Conservation (phyloP, 495 filamentous ascomycete species). For the Daldinia vernicosa region DNA sequence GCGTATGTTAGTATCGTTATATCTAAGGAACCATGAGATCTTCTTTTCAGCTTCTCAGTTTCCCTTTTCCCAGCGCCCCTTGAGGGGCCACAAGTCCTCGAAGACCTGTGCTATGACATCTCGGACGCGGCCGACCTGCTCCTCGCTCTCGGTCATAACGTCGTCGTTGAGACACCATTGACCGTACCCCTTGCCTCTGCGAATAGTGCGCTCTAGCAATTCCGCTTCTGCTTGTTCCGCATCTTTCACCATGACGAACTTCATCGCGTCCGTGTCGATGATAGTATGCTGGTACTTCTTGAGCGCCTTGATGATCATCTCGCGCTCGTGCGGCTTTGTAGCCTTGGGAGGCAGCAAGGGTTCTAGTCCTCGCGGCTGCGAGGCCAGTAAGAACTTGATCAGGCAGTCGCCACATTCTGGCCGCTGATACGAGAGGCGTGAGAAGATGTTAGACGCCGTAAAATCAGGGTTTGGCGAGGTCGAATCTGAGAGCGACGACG, state of each 20-base stretch:
- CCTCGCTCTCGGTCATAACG: conserved; percentile 47
- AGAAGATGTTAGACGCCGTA: conserved; percentile 50
- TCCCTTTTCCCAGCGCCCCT: conserved; percentile 35
- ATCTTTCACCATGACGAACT: conserved; percentile 57
- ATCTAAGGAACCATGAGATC: neutral
- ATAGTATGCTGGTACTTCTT: conserved; percentile 54
- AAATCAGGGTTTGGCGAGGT: conserved; percentile 49
- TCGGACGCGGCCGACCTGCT: conserved; percentile 38
- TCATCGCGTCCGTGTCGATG: conserved; percentile 51
- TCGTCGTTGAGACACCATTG: conserved; percentile 58
- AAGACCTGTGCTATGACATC: conserved; percentile 38
- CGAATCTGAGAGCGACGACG: conserved; percentile 46
- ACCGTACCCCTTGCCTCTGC: conserved; percentile 44
- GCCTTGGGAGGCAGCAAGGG: conserved; percentile 46
- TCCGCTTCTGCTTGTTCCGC: conserved; percentile 54
- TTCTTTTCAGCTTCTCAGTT: neutral
- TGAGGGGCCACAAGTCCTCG: conserved; percentile 33
- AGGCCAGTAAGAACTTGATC: conserved; percentile 51
- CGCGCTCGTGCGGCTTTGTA: conserved; percentile 43
- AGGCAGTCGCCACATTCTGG: conserved; percentile 55
- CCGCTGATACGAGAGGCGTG: conserved; percentile 48
- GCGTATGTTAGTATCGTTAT: conserved; percentile 12
- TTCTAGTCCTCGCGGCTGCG: conserved; percentile 45
- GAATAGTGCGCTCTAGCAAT: conserved; percentile 49
- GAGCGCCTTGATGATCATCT: conserved; percentile 51